Percentiles rank a stretch among this genome's conserved stretches.
Conservation (phyloP, 192 early-diverging fungal genomes). For the Cladochytrium replicatum region DNA sequence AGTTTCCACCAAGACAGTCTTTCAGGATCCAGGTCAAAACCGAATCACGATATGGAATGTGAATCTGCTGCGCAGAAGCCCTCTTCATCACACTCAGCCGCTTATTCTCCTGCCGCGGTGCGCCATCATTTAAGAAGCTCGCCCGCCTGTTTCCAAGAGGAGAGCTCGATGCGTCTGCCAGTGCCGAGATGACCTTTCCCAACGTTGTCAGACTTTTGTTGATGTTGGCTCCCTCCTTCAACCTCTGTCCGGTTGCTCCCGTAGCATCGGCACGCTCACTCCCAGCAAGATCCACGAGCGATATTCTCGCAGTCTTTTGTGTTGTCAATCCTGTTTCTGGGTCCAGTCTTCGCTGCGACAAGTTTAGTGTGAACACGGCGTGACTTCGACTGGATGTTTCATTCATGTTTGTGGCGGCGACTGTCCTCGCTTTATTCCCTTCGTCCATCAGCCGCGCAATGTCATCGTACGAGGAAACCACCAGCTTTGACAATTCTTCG, state of each 20-base stretch:
- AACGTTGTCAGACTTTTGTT: constrained; percentile 85
- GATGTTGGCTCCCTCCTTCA: constrained; percentile 91
- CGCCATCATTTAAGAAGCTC: no score
- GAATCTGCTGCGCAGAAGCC: constrained; percentile 21
- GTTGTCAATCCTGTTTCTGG: neutral
- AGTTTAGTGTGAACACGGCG: constrained; percentile 28
- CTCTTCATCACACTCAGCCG: no score
- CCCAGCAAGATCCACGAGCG: constrained; percentile 85
- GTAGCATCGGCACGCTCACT: constrained; percentile 84
- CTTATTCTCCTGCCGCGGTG: no score
- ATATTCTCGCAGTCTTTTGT: constrained; percentile 8
- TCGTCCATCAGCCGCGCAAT: constrained; percentile 67
- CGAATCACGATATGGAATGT: constrained; percentile 88
- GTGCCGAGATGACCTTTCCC: constrained; percentile 86
- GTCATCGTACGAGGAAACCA: constrained; percentile 63
- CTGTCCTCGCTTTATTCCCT: constrained; percentile 77
- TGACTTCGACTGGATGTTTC: constrained; percentile 68
- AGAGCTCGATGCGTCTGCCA: constrained; percentile 74
- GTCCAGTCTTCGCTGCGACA: constrained; percentile 34
- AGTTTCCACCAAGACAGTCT: constrained; percentile 64
- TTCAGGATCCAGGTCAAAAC: constrained; percentile 78
- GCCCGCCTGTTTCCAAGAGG: no score
- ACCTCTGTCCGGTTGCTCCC: constrained; percentile 67
- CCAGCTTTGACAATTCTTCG: constrained; percentile 78
- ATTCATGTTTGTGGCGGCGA: constrained; percentile 93